Evolutionary conservation across 371 early-diverging fungal species (phyloP).

Genomic region (Saksenaea oblongispora): DNA sequence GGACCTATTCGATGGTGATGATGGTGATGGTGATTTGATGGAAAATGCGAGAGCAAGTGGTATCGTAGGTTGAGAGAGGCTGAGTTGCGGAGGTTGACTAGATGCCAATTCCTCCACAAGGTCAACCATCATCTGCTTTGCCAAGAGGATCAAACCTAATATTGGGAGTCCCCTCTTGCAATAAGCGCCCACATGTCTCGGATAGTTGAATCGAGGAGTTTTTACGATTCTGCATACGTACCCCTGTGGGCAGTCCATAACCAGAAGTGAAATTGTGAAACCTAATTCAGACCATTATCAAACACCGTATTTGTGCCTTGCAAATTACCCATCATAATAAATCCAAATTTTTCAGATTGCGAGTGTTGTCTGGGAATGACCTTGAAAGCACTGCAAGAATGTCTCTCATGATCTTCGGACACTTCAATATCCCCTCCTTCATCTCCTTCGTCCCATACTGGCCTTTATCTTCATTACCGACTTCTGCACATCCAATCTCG

Average conservation of each 20-base stretch:
- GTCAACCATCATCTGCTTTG: background rate
- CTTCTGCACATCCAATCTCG: conserved; percentile 8
- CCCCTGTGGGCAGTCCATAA: conserved; percentile 8
- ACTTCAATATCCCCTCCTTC: background rate
- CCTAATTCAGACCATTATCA: conserved; percentile 1
- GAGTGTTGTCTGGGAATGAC: background rate
- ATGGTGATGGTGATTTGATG: background rate
- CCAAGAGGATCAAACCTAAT: background rate
- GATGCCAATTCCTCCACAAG: background rate
- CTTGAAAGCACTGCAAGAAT: background rate
- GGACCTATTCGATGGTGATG: background rate
- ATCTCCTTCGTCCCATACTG: conserved; percentile 8
- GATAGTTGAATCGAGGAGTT: background rate
- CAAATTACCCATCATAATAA: conserved; percentile 5
- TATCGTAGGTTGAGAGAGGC: background rate
- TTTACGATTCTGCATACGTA: conserved; percentile 5
- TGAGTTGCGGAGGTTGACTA: background rate
- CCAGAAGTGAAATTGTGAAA: background rate
- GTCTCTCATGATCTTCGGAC: conserved; percentile 8
- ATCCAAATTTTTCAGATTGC: background rate
- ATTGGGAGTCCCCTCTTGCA: background rate
- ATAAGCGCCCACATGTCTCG: background rate
- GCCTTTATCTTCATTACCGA: background rate
- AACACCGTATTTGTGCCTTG: background rate
- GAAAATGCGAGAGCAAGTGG: background rate